Base-by-base conservation (phyloP, 2,329 filamentous ascomycete species). In the Pseudocercospora fuligena region DNA sequence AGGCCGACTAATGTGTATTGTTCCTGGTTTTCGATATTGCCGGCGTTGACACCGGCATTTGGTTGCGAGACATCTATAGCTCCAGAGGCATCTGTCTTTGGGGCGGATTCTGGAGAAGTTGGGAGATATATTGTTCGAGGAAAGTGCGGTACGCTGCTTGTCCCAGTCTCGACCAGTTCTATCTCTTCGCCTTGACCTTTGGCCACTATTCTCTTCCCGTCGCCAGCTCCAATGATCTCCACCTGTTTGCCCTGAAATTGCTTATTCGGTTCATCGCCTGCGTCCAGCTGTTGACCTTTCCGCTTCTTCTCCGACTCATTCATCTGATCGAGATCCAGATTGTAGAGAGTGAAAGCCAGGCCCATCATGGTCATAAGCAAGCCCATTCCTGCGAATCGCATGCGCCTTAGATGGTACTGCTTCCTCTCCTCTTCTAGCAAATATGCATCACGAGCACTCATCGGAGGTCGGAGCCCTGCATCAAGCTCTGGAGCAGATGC, bases 1-100 rank as follows among this genome's bases (percentile, higher is more conserved):
- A 97, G 82, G 0, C 95, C 95, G 6, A 98, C 86, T 0, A 98
- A 85, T 23, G 93, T 94, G 78, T 97, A 98, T 74, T 97, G 85
- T 49, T 91, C 74, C 79, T 87, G 69, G 79, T 85, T 66, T 27
- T 75, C 74, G 5, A 73, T 67, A 16, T 78, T 76, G 21, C 73
- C 75, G 7, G 73, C 29, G 76, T 76, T 65, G 76, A 69, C 23
- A 72, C 73, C 59, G 74, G 73, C 49, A 53, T 80, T 75, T 4
- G 76, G 75, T 25, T 62, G 66, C 0, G 72, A 67, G 25, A 64
- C 64, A 12, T 67, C 69, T 29, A 69, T 65, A 16, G 66, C 53
- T 33, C 63, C 69, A 8, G 69, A 61, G 7, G 69, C 68, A 43
- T 65, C 66, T 33, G 60, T 49, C 12, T 40, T 60, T 5, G 68